Percentiles rank a stretch among this genome's conserved stretches.
These are phyloP conservation scores for Ogataea ganodermae DNA, from an alignment of 805 yeast genomes.

Conservation along the genomic window DNA sequence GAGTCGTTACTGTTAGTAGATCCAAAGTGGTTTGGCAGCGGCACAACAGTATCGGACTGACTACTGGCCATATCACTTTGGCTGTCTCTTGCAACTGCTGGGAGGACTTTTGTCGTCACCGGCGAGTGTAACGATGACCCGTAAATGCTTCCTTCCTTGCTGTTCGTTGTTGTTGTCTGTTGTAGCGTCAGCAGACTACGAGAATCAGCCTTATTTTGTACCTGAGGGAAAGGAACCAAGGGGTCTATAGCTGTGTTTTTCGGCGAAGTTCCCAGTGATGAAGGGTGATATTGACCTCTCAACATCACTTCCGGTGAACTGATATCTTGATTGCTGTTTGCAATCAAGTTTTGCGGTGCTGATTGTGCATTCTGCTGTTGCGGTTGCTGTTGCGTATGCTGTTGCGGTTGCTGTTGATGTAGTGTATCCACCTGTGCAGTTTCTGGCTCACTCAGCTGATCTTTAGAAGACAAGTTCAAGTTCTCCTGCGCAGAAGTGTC, in stretches of 20 bases:
- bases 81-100: conserved; percentile 14
- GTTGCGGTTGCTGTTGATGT: conserved; percentile 15
- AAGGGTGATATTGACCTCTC: conserved; percentile 10
- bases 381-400: no score
- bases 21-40: conserved; percentile 16
- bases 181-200: neutral
- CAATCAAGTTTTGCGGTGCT: conserved; percentile 9
- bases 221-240: neutral
- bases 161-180: neutral
- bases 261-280: conserved; percentile 6
- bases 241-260: neutral
- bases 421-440: conserved; percentile 18
- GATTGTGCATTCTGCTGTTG: neutral
- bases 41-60: conserved; percentile 23
- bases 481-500: conserved; percentile 46
- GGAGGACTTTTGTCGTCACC: conserved; percentile 8
- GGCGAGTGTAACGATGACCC: conserved; percentile 18
- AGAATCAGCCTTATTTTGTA: neutral
- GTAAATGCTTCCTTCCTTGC: conserved; percentile 12
- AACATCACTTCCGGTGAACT: conserved; percentile 7
- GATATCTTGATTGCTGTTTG: conserved; percentile 9
- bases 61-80: conserved; percentile 23
- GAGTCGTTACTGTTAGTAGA: conserved; percentile 18
- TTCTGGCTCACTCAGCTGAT: conserved; percentile 27
- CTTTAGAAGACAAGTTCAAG: conserved; percentile 3